A percentile compares a stretch with the other conserved stretches of the same genome.
Conservation (phyloP, 768 basidiomycete genomes). For the Pleurotus tuoliensis region DNA sequence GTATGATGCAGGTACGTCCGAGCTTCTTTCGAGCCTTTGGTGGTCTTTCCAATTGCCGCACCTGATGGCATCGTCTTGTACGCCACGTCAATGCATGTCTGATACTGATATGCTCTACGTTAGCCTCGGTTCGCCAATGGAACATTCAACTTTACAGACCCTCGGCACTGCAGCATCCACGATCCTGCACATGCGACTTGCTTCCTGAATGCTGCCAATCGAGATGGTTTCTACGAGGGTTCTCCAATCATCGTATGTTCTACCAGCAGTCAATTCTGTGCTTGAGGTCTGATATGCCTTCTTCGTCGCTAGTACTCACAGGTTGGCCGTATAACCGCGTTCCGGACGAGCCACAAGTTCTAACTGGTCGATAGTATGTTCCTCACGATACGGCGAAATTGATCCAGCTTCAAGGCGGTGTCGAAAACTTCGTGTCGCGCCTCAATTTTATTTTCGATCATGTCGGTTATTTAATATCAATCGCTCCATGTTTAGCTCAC, state of each 20-base stretch:
- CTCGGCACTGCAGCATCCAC: slow-evolving; percentile 61
- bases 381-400: slow-evolving; percentile 64
- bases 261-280: not conserved
- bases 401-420: slow-evolving; percentile 58
- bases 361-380: slow-evolving; percentile 38
- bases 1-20: slow-evolving; percentile 55
- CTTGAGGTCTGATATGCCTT: not conserved
- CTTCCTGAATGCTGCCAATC: slow-evolving; percentile 50
- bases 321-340: slow-evolving; percentile 23
- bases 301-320: slow-evolving; percentile 46
- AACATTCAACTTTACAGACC: slow-evolving; percentile 61
- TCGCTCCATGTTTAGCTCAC: too few relatives aligned
- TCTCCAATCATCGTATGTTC: slow-evolving; percentile 55
- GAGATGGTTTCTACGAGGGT: slow-evolving; percentile 65
- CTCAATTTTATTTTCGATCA: slow-evolving; percentile 57
- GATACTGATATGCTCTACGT: not conserved
- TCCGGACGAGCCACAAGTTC: not conserved
- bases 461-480: slow-evolving; percentile 19
- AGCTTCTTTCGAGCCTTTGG: not conserved
- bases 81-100: not conserved
- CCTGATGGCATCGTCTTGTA: too few relatives aligned
- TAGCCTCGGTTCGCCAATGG: slow-evolving; percentile 56
- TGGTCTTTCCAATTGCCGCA: too few relatives aligned
- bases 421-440: slow-evolving; percentile 46
- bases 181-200: slow-evolving; percentile 56